phyloP scores from a whole-genome alignment of 2,329 filamentous ascomycete genomes.

The Penicillium sp. region DNA sequence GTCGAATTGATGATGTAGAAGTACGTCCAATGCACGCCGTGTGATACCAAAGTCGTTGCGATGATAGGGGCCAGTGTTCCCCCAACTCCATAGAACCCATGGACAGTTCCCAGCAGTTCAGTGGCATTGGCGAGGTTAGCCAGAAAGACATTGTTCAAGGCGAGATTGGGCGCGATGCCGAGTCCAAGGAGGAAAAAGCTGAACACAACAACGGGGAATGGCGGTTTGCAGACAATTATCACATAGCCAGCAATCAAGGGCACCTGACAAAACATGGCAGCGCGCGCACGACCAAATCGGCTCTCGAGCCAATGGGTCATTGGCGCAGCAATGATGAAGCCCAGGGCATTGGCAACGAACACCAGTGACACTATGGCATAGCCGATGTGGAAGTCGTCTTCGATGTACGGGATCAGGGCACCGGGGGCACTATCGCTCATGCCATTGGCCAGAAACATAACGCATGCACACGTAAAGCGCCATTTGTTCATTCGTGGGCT shows the following conservation, averaged over 20 bases:
- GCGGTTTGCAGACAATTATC: conserved; percentile 63
- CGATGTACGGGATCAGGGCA: conserved; percentile 76
- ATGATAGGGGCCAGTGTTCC: conserved; percentile 65
- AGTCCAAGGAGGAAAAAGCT: conserved; percentile 65
- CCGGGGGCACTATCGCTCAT: conserved; percentile 73
- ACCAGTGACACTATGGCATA: conserved; percentile 78
- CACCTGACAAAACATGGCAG: conserved; percentile 56
- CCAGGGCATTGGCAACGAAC: conserved; percentile 72
- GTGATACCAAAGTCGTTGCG: conserved; percentile 67
- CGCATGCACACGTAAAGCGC: conserved; percentile 60
- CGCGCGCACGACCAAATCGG: conserved; percentile 62
- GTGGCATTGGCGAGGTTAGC: conserved; percentile 52
- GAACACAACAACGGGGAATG: conserved; percentile 64
- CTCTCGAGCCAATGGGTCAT: conserved; percentile 62
- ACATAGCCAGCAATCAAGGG: conserved; percentile 61
- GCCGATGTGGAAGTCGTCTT: conserved; percentile 68
- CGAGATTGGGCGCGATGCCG: conserved; percentile 49
- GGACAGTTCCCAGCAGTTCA: conserved; percentile 40
- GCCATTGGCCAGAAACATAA: conserved; percentile 66
- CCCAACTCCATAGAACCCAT: conserved; percentile 53
- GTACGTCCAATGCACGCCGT: conserved; percentile 60
- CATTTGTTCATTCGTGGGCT: conserved; percentile 62
- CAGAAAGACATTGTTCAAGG: conserved; percentile 55
- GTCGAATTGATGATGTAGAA: conserved; percentile 68
- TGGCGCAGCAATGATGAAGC: conserved; percentile 70